A percentile compares a stretch with the other conserved stretches of the same genome.
Evolutionary conservation across 2,329 filamentous ascomycete genomes (phyloP).

Genomic region (Exophiala oligosperma): DNA sequence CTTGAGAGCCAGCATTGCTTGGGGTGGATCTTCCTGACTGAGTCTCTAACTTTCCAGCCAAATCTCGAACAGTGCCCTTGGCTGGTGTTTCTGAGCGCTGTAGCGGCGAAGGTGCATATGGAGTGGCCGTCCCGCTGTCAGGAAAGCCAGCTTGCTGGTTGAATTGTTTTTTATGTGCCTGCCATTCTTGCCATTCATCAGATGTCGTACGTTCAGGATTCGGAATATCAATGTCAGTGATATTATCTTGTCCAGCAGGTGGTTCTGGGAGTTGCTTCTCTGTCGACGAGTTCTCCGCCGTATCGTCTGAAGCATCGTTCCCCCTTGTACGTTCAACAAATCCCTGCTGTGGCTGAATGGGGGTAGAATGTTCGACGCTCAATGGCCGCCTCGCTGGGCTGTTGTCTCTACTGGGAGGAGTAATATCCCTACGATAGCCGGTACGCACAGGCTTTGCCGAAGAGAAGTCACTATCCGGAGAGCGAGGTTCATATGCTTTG

Average conservation of each 20-base stretch:
- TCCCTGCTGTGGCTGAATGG: slow-evolving; percentile 46
- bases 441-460: slow-evolving; percentile 46
- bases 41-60: slow-evolving; percentile 52
- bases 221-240: slow-evolving; percentile 12
- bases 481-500: slow-evolving; percentile 6
- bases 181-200: slow-evolving; percentile 23
- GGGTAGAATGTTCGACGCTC: slow-evolving; percentile 45
- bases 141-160: slow-evolving; percentile 6
- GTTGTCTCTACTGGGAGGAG: slow-evolving; percentile 58
- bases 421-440: slow-evolving; percentile 59
- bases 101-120: slow-evolving; percentile 17
- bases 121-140: slow-evolving; percentile 2
- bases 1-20: slow-evolving; percentile 14
- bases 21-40: slow-evolving; percentile 24
- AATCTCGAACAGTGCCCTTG: slow-evolving; percentile 52
- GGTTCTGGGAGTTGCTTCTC: slow-evolving; percentile 33
- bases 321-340: slow-evolving; percentile 32
- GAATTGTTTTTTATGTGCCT: slow-evolving; percentile 14
- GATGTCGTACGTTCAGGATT: slow-evolving; percentile 3
- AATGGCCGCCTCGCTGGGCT: slow-evolving; percentile 62
- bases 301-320: neutral
- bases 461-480: slow-evolving; percentile 19
- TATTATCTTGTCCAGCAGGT: slow-evolving; percentile 4
- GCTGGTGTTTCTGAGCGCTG: slow-evolving; percentile 46
- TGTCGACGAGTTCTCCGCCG: neutral